A percentile compares a stretch with the other conserved stretches of the same genome.
Conservation (phyloP, 441 rosid species). For the Gossypium lobatum region DNA sequence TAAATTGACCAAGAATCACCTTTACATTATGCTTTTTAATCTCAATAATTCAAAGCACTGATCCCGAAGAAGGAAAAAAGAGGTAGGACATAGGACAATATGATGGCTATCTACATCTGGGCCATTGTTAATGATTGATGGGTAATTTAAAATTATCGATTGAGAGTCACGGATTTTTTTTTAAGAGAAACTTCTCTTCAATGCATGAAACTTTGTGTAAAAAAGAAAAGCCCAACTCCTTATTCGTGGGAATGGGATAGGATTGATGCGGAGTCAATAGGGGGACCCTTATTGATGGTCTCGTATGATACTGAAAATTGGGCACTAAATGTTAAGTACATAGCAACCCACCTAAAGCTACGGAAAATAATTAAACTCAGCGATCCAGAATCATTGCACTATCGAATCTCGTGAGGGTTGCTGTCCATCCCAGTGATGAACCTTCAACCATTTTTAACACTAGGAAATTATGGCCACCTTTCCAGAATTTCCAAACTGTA, state of each 20-base stretch:
- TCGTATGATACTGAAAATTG: background rate
- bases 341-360: background rate
- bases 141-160: too few relatives aligned
- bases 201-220: too few relatives aligned
- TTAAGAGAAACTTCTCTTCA: too few relatives aligned
- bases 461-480: background rate
- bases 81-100: background rate
- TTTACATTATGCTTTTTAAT: background rate
- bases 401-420: background rate
- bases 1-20: background rate
- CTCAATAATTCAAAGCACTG: constrained; percentile 13
- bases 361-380: background rate
- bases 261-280: background rate
- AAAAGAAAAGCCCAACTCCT: too few relatives aligned
- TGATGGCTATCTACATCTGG: constrained; percentile 12
- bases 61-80: background rate
- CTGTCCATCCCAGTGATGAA: background rate
- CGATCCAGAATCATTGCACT: background rate
- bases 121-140: constrained; percentile 8
- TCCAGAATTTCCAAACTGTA: background rate
- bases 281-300: background rate
- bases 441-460: background rate
- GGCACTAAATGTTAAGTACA: background rate
- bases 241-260: too few relatives aligned
- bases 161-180: too few relatives aligned